These are phyloP conservation scores for Colletotrichum sp. DNA, from an alignment of 2,329 filamentous ascomycete genomes.

Conservation along the genomic window DNA sequence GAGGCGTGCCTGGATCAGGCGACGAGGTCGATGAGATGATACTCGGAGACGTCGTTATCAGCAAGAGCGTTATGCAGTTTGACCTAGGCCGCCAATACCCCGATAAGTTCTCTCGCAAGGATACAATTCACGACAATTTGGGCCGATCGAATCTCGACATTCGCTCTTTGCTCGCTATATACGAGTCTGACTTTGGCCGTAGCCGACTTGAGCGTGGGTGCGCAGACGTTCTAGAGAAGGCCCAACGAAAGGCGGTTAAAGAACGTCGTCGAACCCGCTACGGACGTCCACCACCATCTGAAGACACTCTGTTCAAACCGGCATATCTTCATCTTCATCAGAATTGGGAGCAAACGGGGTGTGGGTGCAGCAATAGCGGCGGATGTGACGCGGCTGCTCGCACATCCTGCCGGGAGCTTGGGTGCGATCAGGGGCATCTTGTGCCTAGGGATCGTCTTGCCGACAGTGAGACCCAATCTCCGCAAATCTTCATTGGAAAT, in stretches of 20 bases:
- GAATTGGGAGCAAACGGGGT: neutral
- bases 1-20: constrained; percentile 23
- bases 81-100: neutral
- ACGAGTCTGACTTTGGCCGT: neutral
- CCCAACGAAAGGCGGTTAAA: neutral
- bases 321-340: neutral
- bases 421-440: neutral
- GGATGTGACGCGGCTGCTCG: neutral
- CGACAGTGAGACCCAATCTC: neutral
- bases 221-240: neutral
- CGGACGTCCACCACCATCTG: neutral
- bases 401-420: neutral
- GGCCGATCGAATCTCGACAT: constrained; percentile 19
- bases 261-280: neutral
- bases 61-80: constrained; percentile 30
- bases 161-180: neutral
- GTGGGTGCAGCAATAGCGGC: neutral
- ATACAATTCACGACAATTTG: constrained; percentile 24
- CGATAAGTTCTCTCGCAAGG: constrained; percentile 24
- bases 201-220: neutral
- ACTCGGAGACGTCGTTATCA: constrained; percentile 34
- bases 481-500: constrained; percentile 29
- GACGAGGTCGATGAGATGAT: constrained; percentile 19
- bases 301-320: neutral
- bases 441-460: neutral